phyloP scores from a whole-genome alignment of 768 basidiomycete genomes.

The Cantharellus cinnabarinus region DNA sequence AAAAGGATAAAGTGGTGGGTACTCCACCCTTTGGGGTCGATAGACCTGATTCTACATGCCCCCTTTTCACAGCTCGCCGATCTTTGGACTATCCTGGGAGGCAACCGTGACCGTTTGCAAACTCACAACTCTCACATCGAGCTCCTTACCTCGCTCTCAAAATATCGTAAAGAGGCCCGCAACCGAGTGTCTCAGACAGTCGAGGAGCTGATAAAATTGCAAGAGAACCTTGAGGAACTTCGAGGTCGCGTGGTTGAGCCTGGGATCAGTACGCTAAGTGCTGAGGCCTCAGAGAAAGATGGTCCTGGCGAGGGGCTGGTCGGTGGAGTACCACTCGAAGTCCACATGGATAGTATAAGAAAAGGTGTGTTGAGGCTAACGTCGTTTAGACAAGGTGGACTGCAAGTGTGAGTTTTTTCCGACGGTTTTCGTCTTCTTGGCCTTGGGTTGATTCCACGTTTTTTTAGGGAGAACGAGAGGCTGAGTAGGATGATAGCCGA shows the following conservation, averaged over 20 bases:
- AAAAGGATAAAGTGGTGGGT: conserved; percentile 25
- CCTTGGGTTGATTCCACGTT: too few species aligned
- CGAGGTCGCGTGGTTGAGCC: conserved; percentile 53
- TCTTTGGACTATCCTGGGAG: conserved; percentile 51
- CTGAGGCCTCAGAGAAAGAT: not conserved
- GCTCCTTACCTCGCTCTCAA: conserved; percentile 33
- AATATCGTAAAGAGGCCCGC: conserved; percentile 39
- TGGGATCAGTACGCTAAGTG: conserved; percentile 12
- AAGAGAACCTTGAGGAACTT: conserved; percentile 56
- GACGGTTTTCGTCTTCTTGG: too few species aligned
- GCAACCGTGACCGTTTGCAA: conserved; percentile 31
- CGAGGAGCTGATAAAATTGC: conserved; percentile 40
- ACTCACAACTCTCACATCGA: conserved; percentile 30
- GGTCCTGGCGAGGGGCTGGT: conserved; percentile 9
- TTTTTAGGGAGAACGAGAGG: too few species aligned
- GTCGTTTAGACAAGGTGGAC: conserved; percentile 14
- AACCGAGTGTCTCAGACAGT: conserved; percentile 47
- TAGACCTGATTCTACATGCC: not conserved
- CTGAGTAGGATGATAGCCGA: too few species aligned
- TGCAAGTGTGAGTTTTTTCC: too few species aligned
- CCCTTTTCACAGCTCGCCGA: conserved; percentile 22
- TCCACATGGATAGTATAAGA: conserved; percentile 55
- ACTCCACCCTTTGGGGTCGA: not conserved
- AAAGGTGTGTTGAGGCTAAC: conserved; percentile 39
- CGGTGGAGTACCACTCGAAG: conserved; percentile 36